Percentiles rank a stretch among this genome's conserved stretches.
Evolutionary conservation across 192 early-diverging fungal species (phyloP).

Genomic region (Backusella tarrabulga): DNA sequence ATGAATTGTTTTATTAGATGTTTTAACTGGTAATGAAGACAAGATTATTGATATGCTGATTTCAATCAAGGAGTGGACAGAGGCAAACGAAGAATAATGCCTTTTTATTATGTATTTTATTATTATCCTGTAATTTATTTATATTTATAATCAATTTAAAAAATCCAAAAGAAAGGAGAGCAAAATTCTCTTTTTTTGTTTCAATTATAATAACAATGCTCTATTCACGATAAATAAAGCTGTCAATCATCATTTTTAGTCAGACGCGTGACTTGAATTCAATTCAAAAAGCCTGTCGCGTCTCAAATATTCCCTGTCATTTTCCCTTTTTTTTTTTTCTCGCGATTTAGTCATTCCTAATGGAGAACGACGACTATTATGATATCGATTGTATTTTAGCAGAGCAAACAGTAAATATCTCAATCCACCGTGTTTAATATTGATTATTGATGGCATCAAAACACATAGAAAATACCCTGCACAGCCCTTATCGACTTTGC

Average conservation of each 20-base stretch:
- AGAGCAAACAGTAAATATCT: conserved; percentile 46
- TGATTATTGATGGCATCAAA: not conserved
- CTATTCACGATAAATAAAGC: too few species aligned
- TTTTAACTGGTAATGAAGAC: not conserved
- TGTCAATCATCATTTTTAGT: too few species aligned
- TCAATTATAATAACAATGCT: too few species aligned
- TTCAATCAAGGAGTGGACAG: not conserved
- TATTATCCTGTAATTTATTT: too few species aligned
- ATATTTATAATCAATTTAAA: too few species aligned
- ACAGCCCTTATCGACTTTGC: conserved; percentile 18
- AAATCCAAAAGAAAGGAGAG: too few species aligned
- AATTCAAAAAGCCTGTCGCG: too few species aligned
- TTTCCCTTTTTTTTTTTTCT: not conserved
- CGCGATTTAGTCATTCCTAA: not conserved
- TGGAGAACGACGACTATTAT: conserved; percentile 52
- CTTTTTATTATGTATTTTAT: not conserved
- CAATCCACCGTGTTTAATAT: too few species aligned
- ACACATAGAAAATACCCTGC: conserved; percentile 30
- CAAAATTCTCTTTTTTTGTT: too few species aligned
- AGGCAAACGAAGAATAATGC: not conserved
- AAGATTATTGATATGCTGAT: conserved; percentile 9
- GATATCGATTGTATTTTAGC: conserved; percentile 57
- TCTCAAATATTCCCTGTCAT: not conserved
- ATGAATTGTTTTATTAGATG: not conserved
- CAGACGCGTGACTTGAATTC: too few species aligned